Conservation (phyloP, 2,329 filamentous ascomycete genomes). For the Arthroderma sp. region DNA sequence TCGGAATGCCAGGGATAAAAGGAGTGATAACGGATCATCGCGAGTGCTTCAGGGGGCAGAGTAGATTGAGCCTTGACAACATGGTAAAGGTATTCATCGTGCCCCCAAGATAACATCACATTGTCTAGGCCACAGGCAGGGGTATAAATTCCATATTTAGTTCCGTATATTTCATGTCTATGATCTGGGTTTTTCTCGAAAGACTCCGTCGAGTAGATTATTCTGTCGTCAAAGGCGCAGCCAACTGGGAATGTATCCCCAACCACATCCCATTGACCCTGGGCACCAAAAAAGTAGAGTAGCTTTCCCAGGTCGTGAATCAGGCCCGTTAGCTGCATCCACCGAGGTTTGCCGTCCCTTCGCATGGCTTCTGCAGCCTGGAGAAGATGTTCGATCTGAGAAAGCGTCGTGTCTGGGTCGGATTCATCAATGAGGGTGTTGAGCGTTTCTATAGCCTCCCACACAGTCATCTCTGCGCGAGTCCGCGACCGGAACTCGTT, state of each 20-base stretch:
- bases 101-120: slow-evolving; percentile 76
- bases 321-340: slow-evolving; percentile 39
- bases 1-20: slow-evolving; percentile 87
- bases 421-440: slow-evolving; percentile 84
- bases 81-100: slow-evolving; percentile 49
- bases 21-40: slow-evolving; percentile 85
- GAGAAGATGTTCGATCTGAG: slow-evolving; percentile 79
- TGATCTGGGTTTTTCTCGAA: slow-evolving; percentile 67
- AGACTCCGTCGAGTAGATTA: slow-evolving; percentile 64
- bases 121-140: slow-evolving; percentile 72
- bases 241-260: slow-evolving; percentile 45
- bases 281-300: slow-evolving; percentile 50
- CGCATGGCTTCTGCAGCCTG: slow-evolving; percentile 84
- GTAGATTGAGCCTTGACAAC: slow-evolving; percentile 71
- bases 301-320: slow-evolving; percentile 38
- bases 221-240: slow-evolving; percentile 48
- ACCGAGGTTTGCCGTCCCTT: slow-evolving; percentile 48
- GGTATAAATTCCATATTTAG: slow-evolving; percentile 66
- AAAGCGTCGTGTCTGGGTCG: slow-evolving; percentile 76
- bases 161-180: slow-evolving; percentile 58
- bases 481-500: slow-evolving; percentile 55
- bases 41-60: slow-evolving; percentile 67
- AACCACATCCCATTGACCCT: slow-evolving; percentile 87
- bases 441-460: slow-evolving; percentile 86
- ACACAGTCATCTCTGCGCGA: slow-evolving; percentile 68